Evolutionary conservation across 1,139 yeast species (phyloP), one percentile per base, ranked within the genome.

Genomic region (Suhomyces bokatorum): DNA sequence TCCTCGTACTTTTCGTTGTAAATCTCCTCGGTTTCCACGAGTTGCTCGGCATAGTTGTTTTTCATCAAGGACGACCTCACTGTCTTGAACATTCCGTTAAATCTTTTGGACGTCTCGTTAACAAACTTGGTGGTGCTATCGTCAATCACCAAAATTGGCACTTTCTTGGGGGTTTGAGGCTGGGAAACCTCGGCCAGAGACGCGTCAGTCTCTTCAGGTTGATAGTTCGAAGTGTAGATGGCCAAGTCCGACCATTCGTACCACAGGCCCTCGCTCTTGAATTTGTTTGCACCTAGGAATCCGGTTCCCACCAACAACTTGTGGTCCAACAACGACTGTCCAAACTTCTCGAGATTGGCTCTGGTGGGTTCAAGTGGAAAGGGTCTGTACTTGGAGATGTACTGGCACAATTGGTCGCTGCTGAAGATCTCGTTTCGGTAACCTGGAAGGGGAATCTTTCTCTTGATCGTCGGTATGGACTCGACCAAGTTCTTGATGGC

Each of bases 231-330:
- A 4, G 60, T 55, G 31, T 46, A 58, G 4, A 54, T 32, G 7
- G 75, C 70, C 35, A 64, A 51, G 13, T 70, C 75, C 2, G 76
- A 59, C 78, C 78, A 74, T 51, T 74, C 79, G 46, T 72, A 71
- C 78, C 78, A 73, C 69, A 71, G 64, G 2, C 70, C 70, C 48
- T 72, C 77, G 50, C 75, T 69, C 43, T 59, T 69, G 53, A 75
- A 75, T 51, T 66, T 71, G 45, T 57, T 64, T 3, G 64, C 56
- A 20, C 64, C 63, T 33, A 69, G 59, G 43, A 72, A 57, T 14
- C 70, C 68, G 1, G 73, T 64, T 1, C 69, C 67, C 0, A 59
- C 54, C 15, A 73, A 54, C 14, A 73, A 54, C 40, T 67, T 70
- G 44, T 60, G 54, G 47, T 74, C 77, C 28, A 73, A 38, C 14